Evolutionary conservation across 2,329 filamentous ascomycete species (phyloP), one percentile per base, ranked within the genome.

Genomic region (Aspergillus sp.): DNA sequence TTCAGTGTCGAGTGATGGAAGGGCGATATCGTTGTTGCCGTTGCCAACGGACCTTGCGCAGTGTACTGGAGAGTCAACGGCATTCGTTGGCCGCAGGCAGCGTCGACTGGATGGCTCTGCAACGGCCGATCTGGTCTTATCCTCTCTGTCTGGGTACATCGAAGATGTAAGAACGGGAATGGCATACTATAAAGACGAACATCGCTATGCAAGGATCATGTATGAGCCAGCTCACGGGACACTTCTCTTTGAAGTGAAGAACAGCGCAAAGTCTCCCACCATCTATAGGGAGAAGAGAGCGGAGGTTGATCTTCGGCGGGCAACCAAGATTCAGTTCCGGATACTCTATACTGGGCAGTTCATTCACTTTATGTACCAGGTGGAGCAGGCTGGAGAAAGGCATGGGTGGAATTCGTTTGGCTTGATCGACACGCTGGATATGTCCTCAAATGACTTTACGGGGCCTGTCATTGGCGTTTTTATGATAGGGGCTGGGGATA

Each of bases 121-220:
- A 4, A 55, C 53, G 23, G 53, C 23, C 11, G 34, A 28, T 55
- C 53, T 55, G 38, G 19, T 19, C 19, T 8, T 30, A 7, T 2
- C 48, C 7, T 17, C 19, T 17, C 22, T 7, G 9, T 7, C 11
- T 6, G 48, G 11, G 3, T 7, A 8, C 15, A 30, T 11, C 5
- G 48, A 50, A 7, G 25, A 28, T 28, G 48, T 17, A 8, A 46
- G n/a, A 30, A 9, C 23, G 13, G 53, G 53, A 30, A 15, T 55
- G 23, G 53, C 53, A 13, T 55, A 46, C 3, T 55, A 55, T 22
- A 55, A 55, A 28, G 53, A 55, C 38, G 53, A 55, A 38, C 38
- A 55, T 30, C 53, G 53, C 17, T 47, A 28, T 31, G 53, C 53
- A 28, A 30, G 53, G 41, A 47, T 55, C 23, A 45, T 47, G 38